Conservation (phyloP, 805 yeast species). For the Wickerhamiella alocasiicola region DNA sequence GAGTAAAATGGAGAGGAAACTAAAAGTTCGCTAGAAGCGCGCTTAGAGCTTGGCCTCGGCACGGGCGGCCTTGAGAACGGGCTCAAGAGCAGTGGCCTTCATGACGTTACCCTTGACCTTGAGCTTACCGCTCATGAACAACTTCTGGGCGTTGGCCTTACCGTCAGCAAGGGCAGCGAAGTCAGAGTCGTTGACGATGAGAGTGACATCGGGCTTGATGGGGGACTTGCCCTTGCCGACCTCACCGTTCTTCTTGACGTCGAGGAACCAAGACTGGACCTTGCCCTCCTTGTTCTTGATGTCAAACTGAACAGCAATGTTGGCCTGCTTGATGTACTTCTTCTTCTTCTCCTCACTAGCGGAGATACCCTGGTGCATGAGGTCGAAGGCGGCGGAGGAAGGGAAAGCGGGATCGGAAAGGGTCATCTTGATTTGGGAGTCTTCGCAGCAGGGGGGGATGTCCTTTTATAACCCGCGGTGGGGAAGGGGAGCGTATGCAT, state of each 20-base stretch:
- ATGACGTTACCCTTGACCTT: constrained; percentile 82
- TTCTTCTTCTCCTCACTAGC: constrained; percentile 24
- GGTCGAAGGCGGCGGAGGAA: constrained; percentile 30
- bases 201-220: constrained; percentile 45
- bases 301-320: constrained; percentile 53
- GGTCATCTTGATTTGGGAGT: constrained; percentile 14
- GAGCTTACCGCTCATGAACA: constrained; percentile 73
- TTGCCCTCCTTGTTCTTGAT: constrained; percentile 50
- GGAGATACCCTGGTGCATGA: constrained; percentile 25
- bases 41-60: constrained; percentile 34
- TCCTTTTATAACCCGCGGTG: neutral
- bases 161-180: constrained; percentile 61
- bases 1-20: too few relatives aligned
- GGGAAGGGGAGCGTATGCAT: constrained; percentile 5
- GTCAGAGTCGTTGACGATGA: constrained; percentile 53
- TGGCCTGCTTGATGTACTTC: constrained; percentile 35
- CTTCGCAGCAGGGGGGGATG: neutral
- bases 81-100: constrained; percentile 73
- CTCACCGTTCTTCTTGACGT: constrained; percentile 48
- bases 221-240: constrained; percentile 34
- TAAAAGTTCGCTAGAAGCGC: too few relatives aligned
- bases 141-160: constrained; percentile 72
- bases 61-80: constrained; percentile 47
- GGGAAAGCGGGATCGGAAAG: constrained; percentile 28
- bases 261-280: constrained; percentile 52